A percentile compares a stretch with the other conserved stretches of the same genome.
These are phyloP conservation scores for Medicago arabica DNA, from an alignment of 306 rosid genomes.

Conservation along the genomic window DNA sequence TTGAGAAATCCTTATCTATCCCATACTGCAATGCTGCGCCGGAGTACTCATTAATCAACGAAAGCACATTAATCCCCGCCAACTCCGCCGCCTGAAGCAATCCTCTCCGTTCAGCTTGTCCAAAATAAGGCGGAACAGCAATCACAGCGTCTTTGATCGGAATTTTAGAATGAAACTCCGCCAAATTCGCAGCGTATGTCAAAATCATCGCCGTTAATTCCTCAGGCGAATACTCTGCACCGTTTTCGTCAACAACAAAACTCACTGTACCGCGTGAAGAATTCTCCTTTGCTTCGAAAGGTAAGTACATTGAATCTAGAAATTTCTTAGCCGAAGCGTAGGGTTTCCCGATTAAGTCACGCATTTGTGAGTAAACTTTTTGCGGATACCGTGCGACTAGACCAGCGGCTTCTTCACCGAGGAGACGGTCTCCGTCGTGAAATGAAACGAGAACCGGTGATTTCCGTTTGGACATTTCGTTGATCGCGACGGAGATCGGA, in stretches of 20 bases:
- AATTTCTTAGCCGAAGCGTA: conserved; percentile 50
- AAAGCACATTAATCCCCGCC: conserved; percentile 83
- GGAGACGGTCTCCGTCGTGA: conserved; percentile 76
- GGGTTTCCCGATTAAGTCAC: conserved; percentile 87
- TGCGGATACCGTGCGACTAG: conserved; percentile 86
- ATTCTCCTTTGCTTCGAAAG: conserved; percentile 69
- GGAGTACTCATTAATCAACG: conserved; percentile 87
- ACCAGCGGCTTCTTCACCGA: conserved; percentile 96
- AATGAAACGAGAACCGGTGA: conserved; percentile 84
- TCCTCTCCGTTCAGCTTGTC: conserved; percentile 90
- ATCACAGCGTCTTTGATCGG: conserved; percentile 80
- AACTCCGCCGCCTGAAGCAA: conserved; percentile 81
- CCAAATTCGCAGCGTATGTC: conserved; percentile 69
- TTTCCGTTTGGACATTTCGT: conserved; percentile 97
- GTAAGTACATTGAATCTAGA: conserved; percentile 75
- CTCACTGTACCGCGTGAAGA: conserved; percentile 65
- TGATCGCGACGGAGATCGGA: conserved; percentile 90
- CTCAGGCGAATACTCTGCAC: conserved; percentile 63
- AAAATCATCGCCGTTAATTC: conserved; percentile 85
- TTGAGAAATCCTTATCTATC: conserved; percentile 90
- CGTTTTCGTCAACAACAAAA: conserved; percentile 62
- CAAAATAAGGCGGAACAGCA: conserved; percentile 91
- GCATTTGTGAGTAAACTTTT: conserved; percentile 76
- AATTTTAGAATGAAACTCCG: conserved; percentile 88
- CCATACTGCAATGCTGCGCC: conserved; percentile 99